phyloP scores from a whole-genome alignment of 208 protist genomes.

The Wallacemonas sp. region DNA sequence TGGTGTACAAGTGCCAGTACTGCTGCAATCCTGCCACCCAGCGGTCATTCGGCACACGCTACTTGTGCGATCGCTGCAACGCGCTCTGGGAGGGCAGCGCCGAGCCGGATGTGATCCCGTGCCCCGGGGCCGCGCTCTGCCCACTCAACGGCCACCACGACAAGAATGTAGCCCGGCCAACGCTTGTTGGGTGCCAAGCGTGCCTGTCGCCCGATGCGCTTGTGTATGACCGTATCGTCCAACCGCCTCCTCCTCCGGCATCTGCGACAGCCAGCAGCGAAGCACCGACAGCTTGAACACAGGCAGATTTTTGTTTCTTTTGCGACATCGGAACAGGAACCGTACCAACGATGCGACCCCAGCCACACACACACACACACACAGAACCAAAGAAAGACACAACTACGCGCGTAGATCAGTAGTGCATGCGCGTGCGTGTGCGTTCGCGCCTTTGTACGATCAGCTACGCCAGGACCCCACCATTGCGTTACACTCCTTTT shows the following conservation, averaged over 20 bases:
- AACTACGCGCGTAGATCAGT: too few relatives aligned
- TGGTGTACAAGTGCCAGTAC: conserved; percentile 88
- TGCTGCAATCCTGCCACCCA: conserved; percentile 90
- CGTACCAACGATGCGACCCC: too few relatives aligned
- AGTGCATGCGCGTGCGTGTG: too few relatives aligned
- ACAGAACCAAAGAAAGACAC: too few relatives aligned
- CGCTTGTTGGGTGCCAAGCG: conserved; percentile 60
- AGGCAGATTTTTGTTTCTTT: too few relatives aligned
- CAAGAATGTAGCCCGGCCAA: conserved; percentile 5
- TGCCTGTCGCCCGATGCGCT: conserved; percentile 26
- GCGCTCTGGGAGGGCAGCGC: conserved; percentile 53
- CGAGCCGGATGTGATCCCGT: conserved; percentile 59
- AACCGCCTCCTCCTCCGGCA: conserved; percentile 5
- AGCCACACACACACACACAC: too few relatives aligned
- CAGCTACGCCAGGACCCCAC: too few relatives aligned
- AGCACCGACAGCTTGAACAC: not conserved
- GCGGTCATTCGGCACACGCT: conserved; percentile 82
- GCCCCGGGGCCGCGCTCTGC: conserved; percentile 50
- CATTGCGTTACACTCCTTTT: too few relatives aligned
- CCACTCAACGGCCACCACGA: conserved; percentile 56
- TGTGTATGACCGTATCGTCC: conserved; percentile 14
- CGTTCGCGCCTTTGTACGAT: too few relatives aligned
- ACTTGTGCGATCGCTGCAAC: conserved; percentile 78
- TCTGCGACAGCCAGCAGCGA: not conserved
- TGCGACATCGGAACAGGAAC: too few relatives aligned